Percentiles rank a stretch among this genome's conserved stretches.
Conservation (phyloP, 805 yeast species). For the Kurtzmaniella fragi region DNA sequence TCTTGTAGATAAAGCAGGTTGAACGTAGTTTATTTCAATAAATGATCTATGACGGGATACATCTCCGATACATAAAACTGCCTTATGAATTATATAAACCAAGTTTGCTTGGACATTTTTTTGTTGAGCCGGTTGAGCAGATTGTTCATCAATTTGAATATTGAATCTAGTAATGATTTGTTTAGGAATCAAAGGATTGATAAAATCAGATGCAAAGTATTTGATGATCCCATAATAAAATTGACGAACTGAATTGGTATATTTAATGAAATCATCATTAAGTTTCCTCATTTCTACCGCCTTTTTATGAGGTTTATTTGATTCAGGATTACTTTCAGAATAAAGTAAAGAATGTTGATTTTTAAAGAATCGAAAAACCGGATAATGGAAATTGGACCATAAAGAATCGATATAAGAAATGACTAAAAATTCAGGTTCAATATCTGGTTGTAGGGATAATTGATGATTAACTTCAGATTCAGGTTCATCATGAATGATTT, state of each 20-base stretch:
- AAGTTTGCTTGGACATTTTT: constrained; percentile 23
- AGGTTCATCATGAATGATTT: no score
- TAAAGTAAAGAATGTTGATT: constrained; percentile 25
- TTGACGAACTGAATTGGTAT: constrained; percentile 39
- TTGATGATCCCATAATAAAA: constrained; percentile 45
- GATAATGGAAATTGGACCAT: constrained; percentile 63
- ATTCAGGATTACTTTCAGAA: constrained; percentile 10
- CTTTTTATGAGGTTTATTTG: constrained; percentile 11
- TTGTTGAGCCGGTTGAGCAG: constrained; percentile 8
- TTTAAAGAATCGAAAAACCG: constrained; percentile 56
- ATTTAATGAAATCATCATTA: constrained; percentile 47
- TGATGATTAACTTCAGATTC: no score
- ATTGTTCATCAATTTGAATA: constrained; percentile 14
- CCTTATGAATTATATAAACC: constrained; percentile 43
- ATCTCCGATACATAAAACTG: constrained; percentile 52
- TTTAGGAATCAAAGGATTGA: constrained; percentile 30
- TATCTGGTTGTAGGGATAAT: background rate
- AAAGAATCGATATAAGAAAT: constrained; percentile 36
- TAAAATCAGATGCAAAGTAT: constrained; percentile 31
- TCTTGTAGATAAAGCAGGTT: constrained; percentile 22
- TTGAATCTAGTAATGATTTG: constrained; percentile 23
- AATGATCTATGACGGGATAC: constrained; percentile 52
- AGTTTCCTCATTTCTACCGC: constrained; percentile 55
- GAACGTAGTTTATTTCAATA: constrained; percentile 42
- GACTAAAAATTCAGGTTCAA: constrained; percentile 31